Percentiles rank a stretch among this genome's conserved stretches.
These are phyloP conservation scores for Mycena vulgaris DNA, from an alignment of 768 basidiomycete species.

Conservation along the genomic window DNA sequence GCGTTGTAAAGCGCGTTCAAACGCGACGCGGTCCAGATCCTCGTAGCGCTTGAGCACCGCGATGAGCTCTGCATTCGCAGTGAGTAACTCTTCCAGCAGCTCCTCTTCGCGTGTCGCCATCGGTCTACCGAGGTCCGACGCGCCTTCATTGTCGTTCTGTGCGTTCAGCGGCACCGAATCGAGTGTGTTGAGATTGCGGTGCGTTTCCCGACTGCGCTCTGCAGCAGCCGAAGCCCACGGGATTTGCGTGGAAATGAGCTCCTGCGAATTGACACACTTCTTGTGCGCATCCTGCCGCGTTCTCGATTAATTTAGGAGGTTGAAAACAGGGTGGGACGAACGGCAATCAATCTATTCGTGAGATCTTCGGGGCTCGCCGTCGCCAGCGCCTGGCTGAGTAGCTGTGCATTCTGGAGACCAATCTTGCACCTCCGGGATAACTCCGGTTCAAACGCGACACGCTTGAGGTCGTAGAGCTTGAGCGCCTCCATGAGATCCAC, in stretches of 20 bases:
- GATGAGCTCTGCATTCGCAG: conserved; percentile 25
- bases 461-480: conserved; percentile 22
- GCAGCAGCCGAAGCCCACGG: conserved; percentile 92
- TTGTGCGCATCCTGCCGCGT: conserved; percentile 80
- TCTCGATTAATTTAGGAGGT: neutral
- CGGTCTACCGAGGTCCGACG: conserved; percentile 67
- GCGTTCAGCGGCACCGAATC: conserved; percentile 38
- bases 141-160: conserved; percentile 42
- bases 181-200: conserved; percentile 43
- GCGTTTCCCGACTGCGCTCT: conserved; percentile 57
- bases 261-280: conserved; percentile 87
- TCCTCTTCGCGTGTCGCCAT: conserved; percentile 49
- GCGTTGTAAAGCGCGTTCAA: too few relatives aligned
- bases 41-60: conserved; percentile 24
- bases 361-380: conserved; percentile 82
- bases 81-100: conserved; percentile 12
- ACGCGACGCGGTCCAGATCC: conserved; percentile 20
- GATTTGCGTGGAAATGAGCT: conserved; percentile 89
- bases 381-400: conserved; percentile 80
- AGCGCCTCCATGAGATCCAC: conserved; percentile 27
- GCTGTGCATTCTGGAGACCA: conserved; percentile 83
- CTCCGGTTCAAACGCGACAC: conserved; percentile 18
- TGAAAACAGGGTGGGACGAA: conserved; percentile 48
- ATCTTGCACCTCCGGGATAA: too few relatives aligned
- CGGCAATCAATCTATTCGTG: conserved; percentile 77